Evolutionary conservation across 2,329 filamentous ascomycete genomes (phyloP).

Genomic region (Tolypocladium cylindrosporum): DNA sequence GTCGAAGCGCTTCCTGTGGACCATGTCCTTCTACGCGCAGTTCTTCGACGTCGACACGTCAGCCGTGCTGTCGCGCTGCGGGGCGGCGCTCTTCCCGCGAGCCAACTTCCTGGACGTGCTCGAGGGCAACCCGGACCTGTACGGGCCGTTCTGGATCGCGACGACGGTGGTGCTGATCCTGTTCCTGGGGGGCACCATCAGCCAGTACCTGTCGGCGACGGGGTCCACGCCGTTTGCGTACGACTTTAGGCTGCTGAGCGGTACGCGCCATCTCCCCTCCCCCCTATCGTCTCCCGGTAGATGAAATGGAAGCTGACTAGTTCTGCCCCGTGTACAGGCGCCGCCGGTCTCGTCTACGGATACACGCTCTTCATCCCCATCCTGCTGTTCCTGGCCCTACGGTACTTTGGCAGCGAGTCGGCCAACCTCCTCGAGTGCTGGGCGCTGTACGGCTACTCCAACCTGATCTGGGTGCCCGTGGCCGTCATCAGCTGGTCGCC

Average conservation of each 20-base stretch:
- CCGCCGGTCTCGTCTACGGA: slow-evolving; percentile 87
- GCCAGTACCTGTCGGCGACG: slow-evolving; percentile 68
- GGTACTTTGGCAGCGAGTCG: slow-evolving; percentile 90
- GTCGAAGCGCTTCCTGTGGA: slow-evolving; percentile 89
- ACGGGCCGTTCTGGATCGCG: slow-evolving; percentile 97
- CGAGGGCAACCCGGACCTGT: slow-evolving; percentile 92
- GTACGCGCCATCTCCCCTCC: slow-evolving; percentile 29
- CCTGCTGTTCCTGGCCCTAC: slow-evolving; percentile 75
- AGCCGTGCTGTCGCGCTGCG: slow-evolving; percentile 78
- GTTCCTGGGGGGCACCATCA: slow-evolving; percentile 91
- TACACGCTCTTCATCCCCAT: slow-evolving; percentile 86
- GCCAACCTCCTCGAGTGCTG: slow-evolving; percentile 93
- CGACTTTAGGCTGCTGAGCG: slow-evolving; percentile 82
- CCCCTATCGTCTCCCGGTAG: neutral
- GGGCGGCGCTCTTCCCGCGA: slow-evolving; percentile 79
- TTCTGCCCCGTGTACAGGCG: slow-evolving; percentile 37
- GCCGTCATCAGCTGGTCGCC: slow-evolving; percentile 86
- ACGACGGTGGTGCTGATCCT: slow-evolving; percentile 94
- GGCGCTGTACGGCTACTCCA: slow-evolving; percentile 91
- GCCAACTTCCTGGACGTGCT: slow-evolving; percentile 95
- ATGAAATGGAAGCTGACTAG: neutral
- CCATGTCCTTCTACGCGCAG: slow-evolving; percentile 85
- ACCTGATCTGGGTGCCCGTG: slow-evolving; percentile 94
- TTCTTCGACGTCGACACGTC: slow-evolving; percentile 98
- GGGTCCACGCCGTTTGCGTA: slow-evolving; percentile 72